Conservation (phyloP, 2,329 filamentous ascomycete species). For the Tolypocladium paradoxum region DNA sequence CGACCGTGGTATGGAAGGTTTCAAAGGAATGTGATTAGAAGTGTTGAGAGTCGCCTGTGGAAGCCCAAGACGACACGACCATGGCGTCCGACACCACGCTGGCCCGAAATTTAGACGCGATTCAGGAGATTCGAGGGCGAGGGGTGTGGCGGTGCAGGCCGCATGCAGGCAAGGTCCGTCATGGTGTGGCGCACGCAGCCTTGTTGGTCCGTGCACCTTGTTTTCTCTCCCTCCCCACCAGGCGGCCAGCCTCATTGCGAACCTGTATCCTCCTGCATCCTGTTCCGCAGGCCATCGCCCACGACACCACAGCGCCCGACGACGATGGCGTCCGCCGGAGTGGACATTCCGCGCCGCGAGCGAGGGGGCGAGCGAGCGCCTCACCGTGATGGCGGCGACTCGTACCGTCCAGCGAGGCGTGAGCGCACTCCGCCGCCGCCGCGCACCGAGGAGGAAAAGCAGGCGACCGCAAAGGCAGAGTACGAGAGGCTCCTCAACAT, state of each 20-base stretch:
- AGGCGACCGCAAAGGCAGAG: slow-evolving; percentile 80
- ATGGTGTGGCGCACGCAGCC: neutral
- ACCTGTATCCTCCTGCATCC: neutral
- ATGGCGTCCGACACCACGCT: slow-evolving; percentile 4
- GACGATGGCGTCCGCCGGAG: slow-evolving; percentile 35
- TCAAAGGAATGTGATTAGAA: slow-evolving; percentile 4
- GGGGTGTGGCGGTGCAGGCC: neutral
- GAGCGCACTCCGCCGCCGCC: slow-evolving; percentile 24
- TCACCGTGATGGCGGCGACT: slow-evolving; percentile 36
- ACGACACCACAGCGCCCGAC: neutral
- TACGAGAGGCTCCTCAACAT: slow-evolving; percentile 87
- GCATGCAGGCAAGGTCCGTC: neutral
- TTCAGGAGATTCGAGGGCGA: slow-evolving; percentile 1
- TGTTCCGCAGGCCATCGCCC: neutral
- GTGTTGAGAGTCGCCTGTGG: neutral
- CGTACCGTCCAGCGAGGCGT: slow-evolving; percentile 32
- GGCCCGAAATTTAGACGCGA: slow-evolving; percentile 3
- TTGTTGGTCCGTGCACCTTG: slow-evolving; percentile 13
- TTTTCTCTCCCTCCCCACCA: slow-evolving; percentile 14
- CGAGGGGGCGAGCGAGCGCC: slow-evolving; percentile 11
- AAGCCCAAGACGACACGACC: neutral
- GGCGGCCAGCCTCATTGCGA: neutral
- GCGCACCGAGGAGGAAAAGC: slow-evolving; percentile 70
- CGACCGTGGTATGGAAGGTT: neutral
- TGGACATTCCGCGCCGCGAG: slow-evolving; percentile 28